phyloP scores from a whole-genome alignment of 2,329 filamentous ascomycete genomes.

The Penicillium sp. region DNA sequence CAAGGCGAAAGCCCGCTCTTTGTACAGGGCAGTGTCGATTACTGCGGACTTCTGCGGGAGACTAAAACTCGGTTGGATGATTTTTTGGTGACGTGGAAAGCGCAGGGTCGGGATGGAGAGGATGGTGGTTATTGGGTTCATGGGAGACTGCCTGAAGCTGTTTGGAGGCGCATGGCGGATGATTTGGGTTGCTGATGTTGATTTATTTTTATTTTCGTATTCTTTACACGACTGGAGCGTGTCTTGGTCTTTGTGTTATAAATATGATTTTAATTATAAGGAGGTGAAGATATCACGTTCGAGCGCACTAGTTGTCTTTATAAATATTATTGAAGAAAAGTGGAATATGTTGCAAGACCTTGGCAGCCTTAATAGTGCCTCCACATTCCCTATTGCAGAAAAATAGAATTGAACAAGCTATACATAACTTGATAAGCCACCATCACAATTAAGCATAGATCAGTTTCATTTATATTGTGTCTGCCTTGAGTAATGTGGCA shows the following conservation, averaged over 20 bases:
- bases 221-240: neutral
- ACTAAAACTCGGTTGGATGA: conserved; percentile 6
- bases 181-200: neutral
- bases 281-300: too few relatives aligned
- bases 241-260: neutral
- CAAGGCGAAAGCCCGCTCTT: conserved; percentile 6
- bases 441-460: neutral
- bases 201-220: neutral
- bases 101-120: neutral
- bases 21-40: conserved; percentile 8
- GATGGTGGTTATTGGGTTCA: conserved; percentile 10
- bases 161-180: conserved; percentile 8
- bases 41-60: conserved; percentile 8
- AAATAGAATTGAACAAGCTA: neutral
- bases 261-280: neutral
- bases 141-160: conserved; percentile 1
- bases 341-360: neutral
- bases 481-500: neutral
- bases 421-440: neutral
- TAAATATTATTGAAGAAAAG: neutral
- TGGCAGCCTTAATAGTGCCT: neutral
- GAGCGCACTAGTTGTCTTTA: too few relatives aligned
- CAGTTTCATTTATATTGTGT: neutral
- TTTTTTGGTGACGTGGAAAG: conserved; percentile 12
- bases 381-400: neutral